Evolutionary conservation across 768 basidiomycete species (phyloP), one percentile per base, ranked within the genome.

Genomic region (Mycena indigotica): DNA sequence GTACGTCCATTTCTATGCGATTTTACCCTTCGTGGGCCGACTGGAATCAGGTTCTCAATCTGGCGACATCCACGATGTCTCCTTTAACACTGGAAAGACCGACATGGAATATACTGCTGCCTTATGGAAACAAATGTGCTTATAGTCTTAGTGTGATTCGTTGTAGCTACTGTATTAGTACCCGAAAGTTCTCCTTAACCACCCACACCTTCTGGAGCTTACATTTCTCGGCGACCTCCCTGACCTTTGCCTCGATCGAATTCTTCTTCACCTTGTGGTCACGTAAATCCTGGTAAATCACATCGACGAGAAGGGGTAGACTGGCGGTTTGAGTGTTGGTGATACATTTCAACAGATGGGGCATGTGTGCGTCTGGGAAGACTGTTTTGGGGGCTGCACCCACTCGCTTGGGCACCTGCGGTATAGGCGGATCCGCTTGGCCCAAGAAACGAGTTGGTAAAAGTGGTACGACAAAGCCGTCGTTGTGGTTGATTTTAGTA

Each of bases 191-290:
- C 50, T 77, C 71, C 64, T 85, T 88, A 28, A 93, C 77, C 29
- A 87, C 72, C 93, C 93, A 95, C 57, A 85, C 71, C 68, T 84
- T 90, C 73, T 79, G 84, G 56, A 84, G 82, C 68, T 83, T 88
- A 64, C 83, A 86, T 67, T 89, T 93, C 72, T 87, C 88, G 16
- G 83, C 79, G 13, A 93, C 80, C 70, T 93, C 90, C 45, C 82
- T 78, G 32, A 95, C 77, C 69, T 93, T 93, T 2, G 84, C 85
- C 70, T 92, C 90, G 44, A 95, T 85, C 3, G 89, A 84, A 50
- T 86, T 89, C 79, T 93, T 94, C 77, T 88, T 92, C 60, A 93
- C 81, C 55, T 86, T 87, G 62, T 88, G 75, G n/a, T 69, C 71
- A 28, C 83, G 83, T 38, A 93, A 75, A 25, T 88, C 88, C 60